These are phyloP conservation scores for Metschnikowia similis DNA, from an alignment of 805 yeast species.

Conservation along the genomic window DNA sequence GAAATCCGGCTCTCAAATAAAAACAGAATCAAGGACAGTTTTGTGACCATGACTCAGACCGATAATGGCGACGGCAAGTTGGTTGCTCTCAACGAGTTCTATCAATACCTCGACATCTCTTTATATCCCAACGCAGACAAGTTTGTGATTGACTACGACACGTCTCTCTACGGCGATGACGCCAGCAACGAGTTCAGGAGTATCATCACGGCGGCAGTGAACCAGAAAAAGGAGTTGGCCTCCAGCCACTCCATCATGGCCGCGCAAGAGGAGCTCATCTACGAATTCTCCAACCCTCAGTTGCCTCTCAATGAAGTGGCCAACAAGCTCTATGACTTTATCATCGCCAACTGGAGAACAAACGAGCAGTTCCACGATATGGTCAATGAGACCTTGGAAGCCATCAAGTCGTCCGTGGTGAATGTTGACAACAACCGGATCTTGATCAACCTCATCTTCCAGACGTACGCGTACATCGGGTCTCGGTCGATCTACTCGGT, in stretches of 20 bases:
- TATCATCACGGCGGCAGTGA: slow-evolving; percentile 22
- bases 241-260: slow-evolving; percentile 19
- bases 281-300: slow-evolving; percentile 30
- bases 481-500: slow-evolving; percentile 70
- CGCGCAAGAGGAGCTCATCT: slow-evolving; percentile 38
- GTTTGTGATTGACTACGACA: slow-evolving; percentile 32
- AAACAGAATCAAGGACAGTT: slow-evolving; percentile 63
- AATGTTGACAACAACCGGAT: slow-evolving; percentile 26
- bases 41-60: slow-evolving; percentile 35
- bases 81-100: slow-evolving; percentile 32
- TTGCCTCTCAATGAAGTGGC: slow-evolving; percentile 36
- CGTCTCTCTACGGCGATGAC: slow-evolving; percentile 30
- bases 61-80: slow-evolving; percentile 18
- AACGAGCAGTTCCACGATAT: slow-evolving; percentile 33
- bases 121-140: slow-evolving; percentile 27
- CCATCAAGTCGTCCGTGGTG: slow-evolving; percentile 19
- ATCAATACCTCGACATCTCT: slow-evolving; percentile 36
- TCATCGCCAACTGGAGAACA: slow-evolving; percentile 37
- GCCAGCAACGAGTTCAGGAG: slow-evolving; percentile 22
- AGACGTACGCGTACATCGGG: slow-evolving; percentile 76
- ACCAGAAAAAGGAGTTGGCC: slow-evolving; percentile 22
- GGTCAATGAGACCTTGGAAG: slow-evolving; percentile 27
- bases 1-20: slow-evolving; percentile 81
- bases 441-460: slow-evolving; percentile 59
- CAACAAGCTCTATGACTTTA: slow-evolving; percentile 38